These are phyloP conservation scores for Halophytophthora polymorphica DNA, from an alignment of 352 stramenopile genomes.

Conservation along the genomic window DNA sequence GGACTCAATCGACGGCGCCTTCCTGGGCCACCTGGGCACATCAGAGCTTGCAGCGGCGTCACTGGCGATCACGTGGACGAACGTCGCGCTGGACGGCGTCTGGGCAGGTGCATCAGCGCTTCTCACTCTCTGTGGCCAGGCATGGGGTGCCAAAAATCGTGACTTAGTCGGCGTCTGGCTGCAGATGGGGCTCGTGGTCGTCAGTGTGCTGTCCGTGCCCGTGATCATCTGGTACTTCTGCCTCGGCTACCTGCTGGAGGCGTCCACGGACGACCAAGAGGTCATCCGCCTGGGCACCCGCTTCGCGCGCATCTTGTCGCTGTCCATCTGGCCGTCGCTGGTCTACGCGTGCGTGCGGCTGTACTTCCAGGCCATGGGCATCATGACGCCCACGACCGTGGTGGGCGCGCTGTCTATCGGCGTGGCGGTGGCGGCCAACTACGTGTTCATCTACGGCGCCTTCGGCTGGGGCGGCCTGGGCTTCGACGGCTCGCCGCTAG, in stretches of 20 bases:
- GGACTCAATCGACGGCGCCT: slow-evolving; percentile 53
- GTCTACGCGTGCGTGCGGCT: slow-evolving; percentile 52
- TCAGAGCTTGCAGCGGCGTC: slow-evolving; percentile 49
- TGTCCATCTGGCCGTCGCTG: slow-evolving; percentile 53
- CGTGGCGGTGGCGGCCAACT: slow-evolving; percentile 44
- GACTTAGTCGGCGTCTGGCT: slow-evolving; percentile 49
- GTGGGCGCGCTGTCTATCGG: slow-evolving; percentile 46
- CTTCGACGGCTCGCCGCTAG: slow-evolving; percentile 55
- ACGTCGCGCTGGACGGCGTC: slow-evolving; percentile 39
- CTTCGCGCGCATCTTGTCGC: slow-evolving; percentile 55
- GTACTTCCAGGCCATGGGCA: slow-evolving; percentile 67
- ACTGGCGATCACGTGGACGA: slow-evolving; percentile 51
- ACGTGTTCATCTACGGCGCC: slow-evolving; percentile 32
- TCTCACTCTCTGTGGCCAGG: slow-evolving; percentile 57
- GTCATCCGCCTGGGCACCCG: slow-evolving; percentile 43
- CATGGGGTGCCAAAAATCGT: slow-evolving; percentile 43
- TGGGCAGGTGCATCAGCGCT: slow-evolving; percentile 50
- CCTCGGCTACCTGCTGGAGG: slow-evolving; percentile 33
- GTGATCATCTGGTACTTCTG: slow-evolving; percentile 44
- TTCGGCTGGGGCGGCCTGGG: slow-evolving; percentile 48
- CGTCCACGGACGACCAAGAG: slow-evolving; percentile 39
- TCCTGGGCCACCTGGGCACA: slow-evolving; percentile 53
- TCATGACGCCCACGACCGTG: slow-evolving; percentile 51
- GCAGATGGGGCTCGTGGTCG: slow-evolving; percentile 46
- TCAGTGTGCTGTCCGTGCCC: slow-evolving; percentile 24